Base-by-base conservation (phyloP, 306 rosid species). In the Prunus fruticosa region DNA sequence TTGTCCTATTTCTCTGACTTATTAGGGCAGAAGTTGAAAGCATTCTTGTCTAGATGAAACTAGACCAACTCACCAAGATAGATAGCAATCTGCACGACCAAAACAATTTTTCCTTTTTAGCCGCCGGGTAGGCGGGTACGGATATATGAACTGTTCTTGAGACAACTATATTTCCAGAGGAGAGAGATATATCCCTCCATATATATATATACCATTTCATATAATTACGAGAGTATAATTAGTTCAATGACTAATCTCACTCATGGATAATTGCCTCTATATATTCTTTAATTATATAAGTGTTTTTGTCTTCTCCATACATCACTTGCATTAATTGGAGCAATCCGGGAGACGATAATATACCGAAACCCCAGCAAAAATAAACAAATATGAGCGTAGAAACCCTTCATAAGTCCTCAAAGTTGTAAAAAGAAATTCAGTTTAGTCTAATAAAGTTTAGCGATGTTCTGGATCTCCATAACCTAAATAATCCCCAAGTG, bases 31-130 rank as follows among this genome's bases (percentile, higher is more conserved):
- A 50, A 58, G 43, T 49, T 45, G 13, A 34, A 22, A 12, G 46
- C 47, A 27, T 47, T 2, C 57, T 19, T 56, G 79, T 73, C 68
- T 47, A n/a, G 13, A 72, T 53, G 30, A 79, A 79, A 53, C 73
- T 58, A 13, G 14, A 65, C 34, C 45, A 20, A 2, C 22, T 15
- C 46, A 30, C 67, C 67, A 63, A 11, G 16, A 30, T 30, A 15
- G 27, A 23, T 32, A 64, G 73, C 13, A 53, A 52, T 28, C 71
- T 51, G 64, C 27, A 27, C 13, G 19, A 54, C 43, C 56, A 19
- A 52, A 51, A 64, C 76, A 64, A 56, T 22, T 11, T 53, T 7
- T 41, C 64, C 54, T 23, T 41, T 34, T 63, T 49, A 38, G 43
- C 25, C 22, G 32, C 54, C 9, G 73, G 16, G 56, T 64, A 11